Conservation (phyloP, 192 early-diverging fungal genomes). For the Linnemannia exigua region DNA sequence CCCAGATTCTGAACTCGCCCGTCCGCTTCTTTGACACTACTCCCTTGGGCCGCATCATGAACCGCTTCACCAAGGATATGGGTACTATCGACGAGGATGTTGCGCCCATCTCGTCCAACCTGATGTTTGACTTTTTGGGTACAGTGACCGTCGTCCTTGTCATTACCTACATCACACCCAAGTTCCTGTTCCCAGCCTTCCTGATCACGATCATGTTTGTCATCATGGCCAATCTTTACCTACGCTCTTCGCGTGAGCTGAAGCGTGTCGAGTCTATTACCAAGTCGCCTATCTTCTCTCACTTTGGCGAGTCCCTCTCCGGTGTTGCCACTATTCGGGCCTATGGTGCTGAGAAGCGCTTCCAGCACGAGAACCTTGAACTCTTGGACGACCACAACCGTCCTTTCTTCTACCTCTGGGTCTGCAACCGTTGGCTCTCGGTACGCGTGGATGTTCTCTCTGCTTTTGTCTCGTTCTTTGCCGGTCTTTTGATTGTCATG, state of each 20-base stretch:
- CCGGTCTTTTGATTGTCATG: slow-evolving; percentile 75
- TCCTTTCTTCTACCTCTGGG: slow-evolving; percentile 84
- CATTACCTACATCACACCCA: slow-evolving; percentile 50
- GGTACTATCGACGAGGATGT: slow-evolving; percentile 63
- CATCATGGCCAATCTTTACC: slow-evolving; percentile 74
- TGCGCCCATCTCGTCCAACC: slow-evolving; percentile 67
- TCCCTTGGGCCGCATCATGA: slow-evolving; percentile 83
- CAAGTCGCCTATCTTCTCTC: slow-evolving; percentile 72
- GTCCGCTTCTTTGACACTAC: slow-evolving; percentile 75
- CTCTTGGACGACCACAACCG: slow-evolving; percentile 80
- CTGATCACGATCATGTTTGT: slow-evolving; percentile 67
- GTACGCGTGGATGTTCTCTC: slow-evolving; percentile 81
- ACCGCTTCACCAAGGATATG: slow-evolving; percentile 81
- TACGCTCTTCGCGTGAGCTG: slow-evolving; percentile 86
- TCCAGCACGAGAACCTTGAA: slow-evolving; percentile 70
- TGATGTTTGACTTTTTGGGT: slow-evolving; percentile 60
- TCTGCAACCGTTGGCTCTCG: slow-evolving; percentile 85
- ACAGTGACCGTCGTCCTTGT: slow-evolving; percentile 53
- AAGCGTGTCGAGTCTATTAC: slow-evolving; percentile 81
- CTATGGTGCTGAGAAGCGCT: slow-evolving; percentile 76
- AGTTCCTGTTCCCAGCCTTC: slow-evolving; percentile 57
- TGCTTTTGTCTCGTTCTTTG: slow-evolving; percentile 77
- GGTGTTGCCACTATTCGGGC: slow-evolving; percentile 89
- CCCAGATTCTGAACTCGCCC: slow-evolving; percentile 54
- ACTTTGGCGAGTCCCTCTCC: slow-evolving; percentile 85